Evolutionary conservation across 805 yeast species (phyloP).

Genomic region (Kodamaea kaohsiungensis): DNA sequence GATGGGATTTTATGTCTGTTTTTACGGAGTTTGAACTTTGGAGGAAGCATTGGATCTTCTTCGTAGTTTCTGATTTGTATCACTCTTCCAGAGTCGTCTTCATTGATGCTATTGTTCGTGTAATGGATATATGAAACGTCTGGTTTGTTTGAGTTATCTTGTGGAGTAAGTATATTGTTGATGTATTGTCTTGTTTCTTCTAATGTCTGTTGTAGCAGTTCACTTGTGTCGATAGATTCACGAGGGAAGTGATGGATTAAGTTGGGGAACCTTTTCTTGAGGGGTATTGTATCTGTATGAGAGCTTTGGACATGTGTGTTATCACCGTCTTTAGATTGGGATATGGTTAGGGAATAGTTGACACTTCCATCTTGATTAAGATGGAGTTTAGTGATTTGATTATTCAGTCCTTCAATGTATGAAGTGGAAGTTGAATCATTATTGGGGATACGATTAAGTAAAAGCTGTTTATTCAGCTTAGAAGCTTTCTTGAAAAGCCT

Average conservation of each 20-base stretch:
- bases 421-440: background rate
- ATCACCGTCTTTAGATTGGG: slow-evolving; percentile 13
- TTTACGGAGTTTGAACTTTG: slow-evolving; percentile 69
- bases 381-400: slow-evolving; percentile 20
- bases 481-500: background rate
- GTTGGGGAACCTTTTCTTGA: slow-evolving; percentile 44
- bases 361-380: slow-evolving; percentile 28
- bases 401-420: background rate
- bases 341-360: slow-evolving; percentile 28
- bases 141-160: slow-evolving; percentile 33
- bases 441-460: background rate
- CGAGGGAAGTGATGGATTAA: slow-evolving; percentile 42
- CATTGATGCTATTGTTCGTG: slow-evolving; percentile 16
- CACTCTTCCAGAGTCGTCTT: slow-evolving; percentile 29
- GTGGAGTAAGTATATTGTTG: slow-evolving; percentile 42
- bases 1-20: slow-evolving; percentile 65
- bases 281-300: slow-evolving; percentile 60
- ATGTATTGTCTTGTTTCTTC: slow-evolving; percentile 59
- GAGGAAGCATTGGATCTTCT: slow-evolving; percentile 86
- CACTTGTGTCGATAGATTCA: slow-evolving; percentile 36
- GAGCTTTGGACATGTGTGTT: slow-evolving; percentile 42
- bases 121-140: slow-evolving; percentile 23
- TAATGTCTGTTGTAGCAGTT: slow-evolving; percentile 48
- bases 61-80: slow-evolving; percentile 67
- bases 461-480: background rate